Evolutionary conservation across 139 green algal species (phyloP).

Genomic region (Ettlia oleoabundans): DNA sequence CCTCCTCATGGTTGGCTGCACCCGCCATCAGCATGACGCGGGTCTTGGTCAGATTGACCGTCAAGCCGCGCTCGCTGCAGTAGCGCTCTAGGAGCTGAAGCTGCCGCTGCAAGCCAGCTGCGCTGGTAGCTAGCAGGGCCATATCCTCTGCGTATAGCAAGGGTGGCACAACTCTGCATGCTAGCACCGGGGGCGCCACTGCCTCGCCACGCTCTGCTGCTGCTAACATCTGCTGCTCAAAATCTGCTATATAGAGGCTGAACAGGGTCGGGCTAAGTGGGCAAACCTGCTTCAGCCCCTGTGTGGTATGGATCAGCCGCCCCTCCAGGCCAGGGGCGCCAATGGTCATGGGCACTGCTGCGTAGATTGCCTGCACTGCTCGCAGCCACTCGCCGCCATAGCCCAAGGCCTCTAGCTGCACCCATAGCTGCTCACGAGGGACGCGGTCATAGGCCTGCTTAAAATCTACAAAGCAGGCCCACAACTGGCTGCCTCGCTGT

Average conservation of each 20-base stretch:
- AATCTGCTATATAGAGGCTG: background rate
- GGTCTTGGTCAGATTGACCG: slow-evolving; percentile 4
- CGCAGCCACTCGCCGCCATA: background rate
- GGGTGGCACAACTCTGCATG: background rate
- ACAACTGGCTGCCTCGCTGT: background rate
- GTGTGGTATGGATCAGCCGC: background rate
- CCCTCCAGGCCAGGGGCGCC: background rate
- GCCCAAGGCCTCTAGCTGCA: background rate
- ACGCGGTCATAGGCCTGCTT: slow-evolving; percentile 13
- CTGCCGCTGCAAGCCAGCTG: background rate
- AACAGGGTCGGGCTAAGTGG: slow-evolving; percentile 2
- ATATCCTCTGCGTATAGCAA: background rate
- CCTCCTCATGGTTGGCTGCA: too few species aligned
- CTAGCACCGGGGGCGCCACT: background rate
- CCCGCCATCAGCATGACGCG: slow-evolving; percentile 3
- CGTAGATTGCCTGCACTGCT: background rate
- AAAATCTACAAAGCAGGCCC: too few species aligned
- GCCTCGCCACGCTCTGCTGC: background rate
- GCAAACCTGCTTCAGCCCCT: background rate
- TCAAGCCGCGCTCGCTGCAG: background rate
- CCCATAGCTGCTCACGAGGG: background rate
- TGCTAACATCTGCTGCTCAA: background rate
- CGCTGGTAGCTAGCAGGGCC: background rate
- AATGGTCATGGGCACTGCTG: background rate
- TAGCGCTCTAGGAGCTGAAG: background rate